Base-by-base conservation (phyloP, 2,329 filamentous ascomycete species). In the Aureobasidium sp. region DNA sequence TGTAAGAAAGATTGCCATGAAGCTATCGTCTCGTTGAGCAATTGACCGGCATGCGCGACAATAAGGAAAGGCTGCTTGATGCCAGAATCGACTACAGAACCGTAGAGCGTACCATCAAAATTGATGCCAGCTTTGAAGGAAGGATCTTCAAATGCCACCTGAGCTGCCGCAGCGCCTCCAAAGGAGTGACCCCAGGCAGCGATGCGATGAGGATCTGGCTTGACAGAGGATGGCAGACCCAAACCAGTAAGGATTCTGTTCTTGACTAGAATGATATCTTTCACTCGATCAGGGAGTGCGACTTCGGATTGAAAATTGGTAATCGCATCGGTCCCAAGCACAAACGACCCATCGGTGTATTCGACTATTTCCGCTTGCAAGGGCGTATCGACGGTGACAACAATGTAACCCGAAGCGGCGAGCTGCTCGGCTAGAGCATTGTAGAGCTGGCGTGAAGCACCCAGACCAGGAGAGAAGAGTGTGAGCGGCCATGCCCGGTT, bases 361-460 rank as follows among this genome's bases (percentile, higher is more conserved):
- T 80, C 75, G 10, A 83, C 74, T 23, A 79, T 70, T 0, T 68
- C 62, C 0, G 76, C 72, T 50, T 82, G 79, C 53, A 78, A 76
- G 0, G 80, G 75, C 57, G 82, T 80, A 62, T 83, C 81, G 29
- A 83, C 70, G 0, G 79, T 70, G 17, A 81, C 69, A 2, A 83
- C 77, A 0, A 75, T 71, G 53, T 76, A 78, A 0, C 80, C 80
- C 5, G 75, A 71, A 15, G 76, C 78, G 0, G 79, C 78, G 3
- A 83, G 70, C 3, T 78, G 75, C 2, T 74, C 73, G 1, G 79
- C 77, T 61, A 78, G 72, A 5, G 72, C 74, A 5, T 70, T 73
- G 65, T 82, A 79, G 1, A 79, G 53, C 0, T 78, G 67, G 1
- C 80, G 72, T 0, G 77, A 76, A 7, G 74, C 74, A 5, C 75